Base-by-base conservation (phyloP, 2,329 filamentous ascomycete genomes). In the Alternaria triticina region DNA sequence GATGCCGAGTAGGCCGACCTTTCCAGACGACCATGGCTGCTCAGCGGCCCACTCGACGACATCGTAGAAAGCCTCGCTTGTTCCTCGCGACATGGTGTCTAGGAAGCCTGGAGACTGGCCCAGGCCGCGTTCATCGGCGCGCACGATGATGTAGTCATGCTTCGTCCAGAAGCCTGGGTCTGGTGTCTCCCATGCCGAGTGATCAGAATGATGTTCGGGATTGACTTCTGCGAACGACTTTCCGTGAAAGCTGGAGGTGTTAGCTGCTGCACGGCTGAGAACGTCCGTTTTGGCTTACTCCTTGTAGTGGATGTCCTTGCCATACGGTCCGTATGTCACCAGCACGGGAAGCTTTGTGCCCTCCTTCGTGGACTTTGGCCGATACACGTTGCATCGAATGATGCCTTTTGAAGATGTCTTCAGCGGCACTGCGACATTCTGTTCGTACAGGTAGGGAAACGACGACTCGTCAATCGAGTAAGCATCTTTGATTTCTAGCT, bases 301-400 rank as follows among this genome's bases (percentile, higher is more conserved):
- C 61, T 83, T 80, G 74, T 92, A 92, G 20, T 83, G 86, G 36
- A 91, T 90, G 69, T 92, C 90, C 69, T 93, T 92, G 49, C 90
- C 90, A 66, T 92, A 92, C 0, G 90, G 90, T 0, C 90, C 90
- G 67, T 92, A 92, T 0, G 90, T 92, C 3, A 90, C 86, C 9
- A 92, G 75, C 0, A 91, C 89, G 0, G 90, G 90, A 22, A 83
- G 83, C 64, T 76, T 81, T 10, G 66, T 55, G 6, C 69, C 65
- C 4, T 71, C 62, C 22, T 81, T 75, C 5, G 73, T 70, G 8
- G 65, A 61, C 51, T 83, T 85, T 1, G 84, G 84, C 2, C 84
- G 78, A 66, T 86, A 87, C 3, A 86, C 81, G 71, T 86, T 87
- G 70, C 80, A 82, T 11, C 85, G 75, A 5, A 86, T 80, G 3